Evolutionary conservation across 106 monocot genomes (phyloP), one percentile per base, ranked within the genome.

Genomic region (Acorus calamus): DNA sequence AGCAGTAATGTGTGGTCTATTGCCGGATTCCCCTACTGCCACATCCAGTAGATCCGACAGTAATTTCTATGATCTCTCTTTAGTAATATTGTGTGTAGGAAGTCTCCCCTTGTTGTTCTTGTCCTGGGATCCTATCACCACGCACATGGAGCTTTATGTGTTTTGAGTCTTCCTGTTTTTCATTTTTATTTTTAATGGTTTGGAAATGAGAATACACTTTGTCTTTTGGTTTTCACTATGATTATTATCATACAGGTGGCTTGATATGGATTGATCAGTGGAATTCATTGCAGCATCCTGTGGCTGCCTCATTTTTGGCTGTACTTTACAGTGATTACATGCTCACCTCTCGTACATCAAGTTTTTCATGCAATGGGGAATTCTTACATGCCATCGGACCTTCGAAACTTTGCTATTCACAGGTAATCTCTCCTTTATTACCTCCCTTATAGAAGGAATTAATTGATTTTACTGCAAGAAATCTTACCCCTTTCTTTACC

Each of bases 1-100:
- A 76, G 90, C 96, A 51, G 79, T 96, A 12, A 78, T 96, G 78
- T 96, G 96, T 54, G 90, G 96, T 7, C 87, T 96, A 55, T 63
- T 96, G 57, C 96, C 90, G 52, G 74, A 84, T 66, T 91, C 96
- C 6, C 96, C 96, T 60, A 83, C 87, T 60, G 87, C 96, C 14
- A 96, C 96, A 56, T 59, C 78, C 43, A 96, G 96, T 64, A 87
- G 90, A 74, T 85, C 96, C 55, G 78, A 79, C 52, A 83, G 96
- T 96, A 87, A 68, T 9, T n/a, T n/a, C n/a, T n/a, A n/a, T n/a
- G n/a, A n/a, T n/a, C n/a, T n/a, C n/a, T n/a, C n/a, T n/a, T n/a
- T n/a, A n/a, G n/a, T n/a, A n/a, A n/a, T n/a, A n/a, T n/a, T n/a
- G n/a, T n/a, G n/a, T n/a, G n/a, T n/a, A n/a, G n/a, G n/a, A n/a